Percentiles rank a stretch among this genome's conserved stretches.
These are phyloP conservation scores for Gamarada debralockiae DNA, from an alignment of 495 filamentous ascomycete species.

Conservation along the genomic window DNA sequence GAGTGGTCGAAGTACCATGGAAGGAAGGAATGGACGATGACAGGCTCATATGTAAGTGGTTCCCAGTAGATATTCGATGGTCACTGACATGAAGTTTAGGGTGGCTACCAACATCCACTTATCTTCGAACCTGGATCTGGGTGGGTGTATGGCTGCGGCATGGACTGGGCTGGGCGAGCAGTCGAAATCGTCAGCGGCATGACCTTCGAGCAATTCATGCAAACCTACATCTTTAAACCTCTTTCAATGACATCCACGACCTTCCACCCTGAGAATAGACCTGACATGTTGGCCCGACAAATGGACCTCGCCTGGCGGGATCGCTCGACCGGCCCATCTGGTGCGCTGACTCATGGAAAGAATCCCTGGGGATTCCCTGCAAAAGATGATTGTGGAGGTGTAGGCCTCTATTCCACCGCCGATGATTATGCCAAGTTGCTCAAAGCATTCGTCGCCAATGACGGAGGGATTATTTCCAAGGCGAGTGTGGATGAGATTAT, in stretches of 20 bases:
- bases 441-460: not conserved
- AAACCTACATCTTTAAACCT: conserved; percentile 38
- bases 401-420: conserved; percentile 16
- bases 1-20: conserved; percentile 20
- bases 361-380: conserved; percentile 5
- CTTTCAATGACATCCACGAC: conserved; percentile 40
- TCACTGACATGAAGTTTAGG: conserved; percentile 25
- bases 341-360: not conserved
- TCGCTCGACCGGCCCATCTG: too few relatives aligned
- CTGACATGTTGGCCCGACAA: not conserved
- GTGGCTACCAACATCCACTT: conserved; percentile 30
- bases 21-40: conserved; percentile 13
- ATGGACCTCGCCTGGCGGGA: not conserved
- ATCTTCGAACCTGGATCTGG: conserved; percentile 40
- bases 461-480: conserved; percentile 1
- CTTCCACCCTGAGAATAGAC: not conserved
- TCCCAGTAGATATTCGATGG: not conserved
- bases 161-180: conserved; percentile 42
- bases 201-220: conserved; percentile 41
- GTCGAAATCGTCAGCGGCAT: conserved; percentile 16
- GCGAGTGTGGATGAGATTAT: conserved; percentile 13
- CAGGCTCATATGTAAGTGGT: too few relatives aligned
- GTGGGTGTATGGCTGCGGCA: conserved; percentile 41
- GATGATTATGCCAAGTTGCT: conserved; percentile 17
- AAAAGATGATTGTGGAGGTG: conserved; percentile 11